These are phyloP conservation scores for Alternaria triticina DNA, from an alignment of 2,329 filamentous ascomycete genomes.

Conservation along the genomic window DNA sequence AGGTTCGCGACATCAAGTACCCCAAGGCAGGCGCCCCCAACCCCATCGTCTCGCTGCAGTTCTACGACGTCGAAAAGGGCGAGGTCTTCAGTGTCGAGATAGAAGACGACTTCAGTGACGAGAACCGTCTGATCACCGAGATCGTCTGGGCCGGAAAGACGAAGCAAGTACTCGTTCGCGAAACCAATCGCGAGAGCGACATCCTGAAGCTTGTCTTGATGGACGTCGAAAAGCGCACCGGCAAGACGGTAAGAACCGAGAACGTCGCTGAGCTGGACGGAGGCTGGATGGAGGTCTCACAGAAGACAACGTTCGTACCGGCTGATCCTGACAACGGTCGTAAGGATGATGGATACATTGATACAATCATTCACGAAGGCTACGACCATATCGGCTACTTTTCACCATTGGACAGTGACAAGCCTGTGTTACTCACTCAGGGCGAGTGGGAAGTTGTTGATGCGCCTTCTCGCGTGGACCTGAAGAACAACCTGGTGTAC, in stretches of 20 bases:
- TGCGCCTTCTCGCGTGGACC: slow-evolving; percentile 82
- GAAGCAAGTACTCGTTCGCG: slow-evolving; percentile 81
- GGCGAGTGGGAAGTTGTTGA: slow-evolving; percentile 92
- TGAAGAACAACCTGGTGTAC: slow-evolving; percentile 87
- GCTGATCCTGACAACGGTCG: slow-evolving; percentile 79
- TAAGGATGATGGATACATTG: slow-evolving; percentile 86
- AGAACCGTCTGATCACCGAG: slow-evolving; percentile 89
- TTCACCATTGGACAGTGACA: slow-evolving; percentile 79
- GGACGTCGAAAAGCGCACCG: slow-evolving; percentile 74
- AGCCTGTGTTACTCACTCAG: slow-evolving; percentile 85
- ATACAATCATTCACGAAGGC: slow-evolving; percentile 84
- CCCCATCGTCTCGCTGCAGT: slow-evolving; percentile 83
- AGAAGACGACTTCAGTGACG: slow-evolving; percentile 76
- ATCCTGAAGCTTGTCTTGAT: slow-evolving; percentile 86
- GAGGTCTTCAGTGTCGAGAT: slow-evolving; percentile 83
- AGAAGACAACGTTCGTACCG: slow-evolving; percentile 84
- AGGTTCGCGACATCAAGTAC: slow-evolving; percentile 92
- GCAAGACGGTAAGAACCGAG: slow-evolving; percentile 78
- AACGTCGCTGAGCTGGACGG: slow-evolving; percentile 87
- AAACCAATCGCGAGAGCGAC: slow-evolving; percentile 94
- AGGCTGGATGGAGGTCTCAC: slow-evolving; percentile 95
- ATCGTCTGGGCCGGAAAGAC: slow-evolving; percentile 82
- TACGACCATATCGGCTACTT: slow-evolving; percentile 95
- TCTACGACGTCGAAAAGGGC: slow-evolving; percentile 81
- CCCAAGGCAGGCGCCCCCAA: slow-evolving; percentile 95